Percentiles rank a stretch among this genome's conserved stretches.
Conservation (phyloP, 768 basidiomycete genomes). For the Naganishia onofrii region DNA sequence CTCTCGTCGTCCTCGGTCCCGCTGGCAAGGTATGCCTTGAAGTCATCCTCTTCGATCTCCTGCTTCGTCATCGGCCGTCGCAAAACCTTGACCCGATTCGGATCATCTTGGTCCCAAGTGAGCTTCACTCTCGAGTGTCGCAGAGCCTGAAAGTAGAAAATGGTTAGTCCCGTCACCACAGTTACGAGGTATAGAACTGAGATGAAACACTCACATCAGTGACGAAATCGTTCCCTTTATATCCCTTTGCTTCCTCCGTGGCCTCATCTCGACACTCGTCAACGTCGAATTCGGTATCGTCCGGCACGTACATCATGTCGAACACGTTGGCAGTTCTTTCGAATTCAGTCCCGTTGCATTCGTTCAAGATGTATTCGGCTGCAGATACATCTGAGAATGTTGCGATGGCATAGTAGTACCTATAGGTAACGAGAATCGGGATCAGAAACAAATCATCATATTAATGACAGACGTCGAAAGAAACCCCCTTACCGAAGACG, state of each 20-base stretch:
- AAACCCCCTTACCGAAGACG: constrained; percentile 66
- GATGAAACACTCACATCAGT: constrained; percentile 69
- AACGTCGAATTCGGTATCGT: constrained; percentile 79
- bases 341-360: constrained; percentile 90
- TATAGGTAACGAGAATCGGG: constrained; percentile 48
- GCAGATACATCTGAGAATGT: constrained; percentile 77
- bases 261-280: constrained; percentile 76
- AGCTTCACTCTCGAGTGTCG: constrained; percentile 97
- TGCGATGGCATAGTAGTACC: constrained; percentile 92
- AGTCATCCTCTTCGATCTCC: constrained; percentile 89
- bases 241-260: constrained; percentile 62
- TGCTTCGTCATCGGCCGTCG: constrained; percentile 73
- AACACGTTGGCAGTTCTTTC: constrained; percentile 96
- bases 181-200: background rate
- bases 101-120: constrained; percentile 98
- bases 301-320: constrained; percentile 88
- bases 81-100: constrained; percentile 74
- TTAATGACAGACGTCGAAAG: background rate
- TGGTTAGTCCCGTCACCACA: background rate
- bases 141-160: constrained; percentile 64
- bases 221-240: constrained; percentile 79
- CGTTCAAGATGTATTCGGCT: constrained; percentile 73
- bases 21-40: constrained; percentile 72
- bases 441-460: background rate
- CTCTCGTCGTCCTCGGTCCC: constrained; percentile 57